Base-by-base conservation (phyloP, 2,329 filamentous ascomycete species). In the Cryphonectria nitschkei region DNA sequence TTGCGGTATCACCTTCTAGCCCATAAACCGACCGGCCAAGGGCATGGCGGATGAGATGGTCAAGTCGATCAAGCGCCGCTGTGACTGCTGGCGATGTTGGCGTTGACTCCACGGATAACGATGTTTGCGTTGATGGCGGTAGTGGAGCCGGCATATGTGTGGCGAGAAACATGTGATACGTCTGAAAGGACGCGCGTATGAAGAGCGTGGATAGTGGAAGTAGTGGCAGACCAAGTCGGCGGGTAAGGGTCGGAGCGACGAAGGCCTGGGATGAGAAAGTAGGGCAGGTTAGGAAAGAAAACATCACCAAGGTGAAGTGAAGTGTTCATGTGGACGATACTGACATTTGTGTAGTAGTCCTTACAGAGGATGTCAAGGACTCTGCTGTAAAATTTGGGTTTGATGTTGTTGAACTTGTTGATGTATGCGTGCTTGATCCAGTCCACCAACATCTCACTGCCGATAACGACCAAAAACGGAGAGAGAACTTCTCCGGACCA, bases 341-440 rank as follows among this genome's bases (percentile, higher is more conserved):
- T 81, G 78, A 92, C 92, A 78, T 98, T 95, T 0, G 94, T 95
- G 79, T 99, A 99, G 81, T 99, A 99, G 80, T 99, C 96, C 80
- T 98, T 98, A 75, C 94, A 95, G 9, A 99, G 84, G 5, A 99
- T 93, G 78, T 99, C 97, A 22, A 98, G 87, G 78, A 96, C 97
- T 34, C 94, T 90, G 67, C 90, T 88, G 80, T 99, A 99, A 69
- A 99, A 92, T 8, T 88, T 89, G 3, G 96, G 96, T 74, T 96
- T 95, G 75, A 95, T 94, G 76, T 97, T 97, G 85, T 99, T 99
- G 84, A 99, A 99, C 79, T 99, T 99, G 79, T 91, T 95, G 79
- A 99, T 97, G 79, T 98, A 99, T 32, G 94, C 94, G 78, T 99
- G 97, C 80, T 99, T 99, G 80, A 98, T 88, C 88, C 93, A 95